Percentiles rank a stretch among this genome's conserved stretches.
These are phyloP conservation scores for Cylindrotheca closterium DNA, from an alignment of 108 stramenopile species.

Conservation along the genomic window DNA sequence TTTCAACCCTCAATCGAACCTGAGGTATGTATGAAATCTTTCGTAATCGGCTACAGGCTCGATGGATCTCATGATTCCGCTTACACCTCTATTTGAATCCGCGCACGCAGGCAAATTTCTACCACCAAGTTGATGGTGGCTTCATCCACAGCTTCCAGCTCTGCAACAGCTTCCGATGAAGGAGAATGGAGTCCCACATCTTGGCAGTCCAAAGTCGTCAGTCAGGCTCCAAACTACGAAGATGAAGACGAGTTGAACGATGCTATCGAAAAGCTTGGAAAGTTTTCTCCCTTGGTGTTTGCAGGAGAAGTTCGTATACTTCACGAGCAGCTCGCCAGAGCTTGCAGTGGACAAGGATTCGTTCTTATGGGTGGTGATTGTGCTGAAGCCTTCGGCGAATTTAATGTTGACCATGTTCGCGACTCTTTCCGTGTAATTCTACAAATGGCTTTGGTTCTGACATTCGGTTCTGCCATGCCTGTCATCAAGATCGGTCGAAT, in stretches of 20 bases:
- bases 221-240: constrained; percentile 85
- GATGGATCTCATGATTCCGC: too few relatives aligned
- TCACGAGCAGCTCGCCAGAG: constrained; percentile 90
- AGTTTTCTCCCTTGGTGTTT: constrained; percentile 85
- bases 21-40: too few relatives aligned
- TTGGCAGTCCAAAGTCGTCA: constrained; percentile 64
- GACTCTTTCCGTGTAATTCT: constrained; percentile 93
- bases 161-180: constrained; percentile 26
- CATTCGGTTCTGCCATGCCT: constrained; percentile 94
- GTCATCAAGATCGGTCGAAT: constrained; percentile 97
- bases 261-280: constrained; percentile 50
- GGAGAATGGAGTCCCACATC: constrained; percentile 75
- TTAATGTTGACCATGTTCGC: constrained; percentile 92
- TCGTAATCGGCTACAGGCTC: too few relatives aligned
- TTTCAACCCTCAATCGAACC: too few relatives aligned
- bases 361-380: constrained; percentile 99
- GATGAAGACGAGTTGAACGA: constrained; percentile 62
- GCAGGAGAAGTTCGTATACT: constrained; percentile 91
- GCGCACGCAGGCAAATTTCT: too few relatives aligned
- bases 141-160: constrained; percentile 18
- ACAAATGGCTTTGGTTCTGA: constrained; percentile 95
- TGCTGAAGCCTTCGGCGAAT: constrained; percentile 94
- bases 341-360: constrained; percentile 94
- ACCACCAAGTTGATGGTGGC: constrained; percentile 7
- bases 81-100: too few relatives aligned